Base-by-base conservation (phyloP, 345 rosid genomes). In the Geranium rotundifolium region DNA sequence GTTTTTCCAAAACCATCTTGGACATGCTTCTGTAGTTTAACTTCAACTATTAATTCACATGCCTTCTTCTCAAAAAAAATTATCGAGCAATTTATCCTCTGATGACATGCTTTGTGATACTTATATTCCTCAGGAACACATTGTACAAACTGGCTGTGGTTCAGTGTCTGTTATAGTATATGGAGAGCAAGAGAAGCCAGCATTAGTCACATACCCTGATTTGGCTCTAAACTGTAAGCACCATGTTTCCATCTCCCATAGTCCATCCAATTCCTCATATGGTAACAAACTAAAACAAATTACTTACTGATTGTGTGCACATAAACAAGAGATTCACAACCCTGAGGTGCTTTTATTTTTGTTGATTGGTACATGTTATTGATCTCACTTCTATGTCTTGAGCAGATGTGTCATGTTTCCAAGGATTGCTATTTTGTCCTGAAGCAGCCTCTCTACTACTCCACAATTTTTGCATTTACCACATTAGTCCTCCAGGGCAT, bases 401-500 rank as follows among this genome's bases (percentile, higher is more conserved):
- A 59, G 56, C 82, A 91, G 97, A 86, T 76, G 69, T 83, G 73
- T 86, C 95, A 14, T 91, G 96, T 68, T 86, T 89, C 68, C 96
- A 85, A 85, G 92, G 91, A 72, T 78, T 89, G 67, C 84, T 91
- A 65, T 86, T 84, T 59, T 89, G 92, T 77, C 89, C 88, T 14
- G 96, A 91, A 76, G 88, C 91, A 13, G 80, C 84, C 20, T 85
- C 96, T 20, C 79, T 91, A 79, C 79, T 91, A 27, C 89, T 85
- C 15, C 90, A 89, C 77, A 91, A 89, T 76, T 91, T 91, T 77
- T 91, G 96, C 80, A 77, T 89, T 50, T 91, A 91, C 73, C 98
- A 89, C 71, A 84, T 91, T 49, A 82, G 87, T 69, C 98, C 98
- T n/a, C 95, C 95, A 20, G 98, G 98, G 55, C 96, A 89, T 70